Evolutionary conservation across 192 early-diverging fungal genomes (phyloP).

Genomic region (Rhizophagus clarus): DNA sequence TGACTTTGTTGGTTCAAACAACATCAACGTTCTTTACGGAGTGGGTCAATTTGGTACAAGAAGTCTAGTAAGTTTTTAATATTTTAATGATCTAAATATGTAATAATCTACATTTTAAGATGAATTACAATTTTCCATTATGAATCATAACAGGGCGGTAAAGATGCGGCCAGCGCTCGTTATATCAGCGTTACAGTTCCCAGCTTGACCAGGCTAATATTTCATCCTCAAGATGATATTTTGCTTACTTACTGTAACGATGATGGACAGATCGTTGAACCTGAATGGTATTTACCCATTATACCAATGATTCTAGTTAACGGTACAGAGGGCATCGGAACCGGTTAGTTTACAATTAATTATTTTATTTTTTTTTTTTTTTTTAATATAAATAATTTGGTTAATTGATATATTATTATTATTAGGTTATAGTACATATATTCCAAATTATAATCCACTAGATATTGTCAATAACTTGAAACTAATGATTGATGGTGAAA

Average conservation of each 20-base stretch:
- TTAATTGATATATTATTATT: neutral
- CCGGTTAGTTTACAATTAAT: conserved; percentile 52
- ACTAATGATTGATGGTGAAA: too few species aligned
- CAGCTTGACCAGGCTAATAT: conserved; percentile 76
- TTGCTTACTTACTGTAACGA: conserved; percentile 83
- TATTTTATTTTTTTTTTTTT: conserved; percentile 74
- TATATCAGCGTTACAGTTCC: conserved; percentile 67
- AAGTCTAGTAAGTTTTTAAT: conserved; percentile 44
- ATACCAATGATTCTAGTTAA: conserved; percentile 95
- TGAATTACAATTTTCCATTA: too few species aligned
- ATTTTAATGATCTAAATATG: too few species aligned
- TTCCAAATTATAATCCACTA: conserved; percentile 81
- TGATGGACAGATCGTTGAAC: conserved; percentile 90
- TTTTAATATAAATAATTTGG: neutral
- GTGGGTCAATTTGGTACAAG: conserved; percentile 93
- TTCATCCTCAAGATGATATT: conserved; percentile 80
- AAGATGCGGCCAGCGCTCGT: conserved; percentile 94
- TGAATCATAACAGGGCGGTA: conserved; percentile 62
- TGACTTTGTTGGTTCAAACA: conserved; percentile 96
- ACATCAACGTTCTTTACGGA: conserved; percentile 83
- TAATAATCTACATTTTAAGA: too few species aligned
- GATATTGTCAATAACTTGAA: too few species aligned
- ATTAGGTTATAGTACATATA: conserved; percentile 69
- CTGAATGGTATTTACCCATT: conserved; percentile 93
- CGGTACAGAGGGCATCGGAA: conserved; percentile 94